A percentile compares a stretch with the other conserved stretches of the same genome.
phyloP scores from a whole-genome alignment of 805 yeast species.

The Ogataea zsoltii region DNA sequence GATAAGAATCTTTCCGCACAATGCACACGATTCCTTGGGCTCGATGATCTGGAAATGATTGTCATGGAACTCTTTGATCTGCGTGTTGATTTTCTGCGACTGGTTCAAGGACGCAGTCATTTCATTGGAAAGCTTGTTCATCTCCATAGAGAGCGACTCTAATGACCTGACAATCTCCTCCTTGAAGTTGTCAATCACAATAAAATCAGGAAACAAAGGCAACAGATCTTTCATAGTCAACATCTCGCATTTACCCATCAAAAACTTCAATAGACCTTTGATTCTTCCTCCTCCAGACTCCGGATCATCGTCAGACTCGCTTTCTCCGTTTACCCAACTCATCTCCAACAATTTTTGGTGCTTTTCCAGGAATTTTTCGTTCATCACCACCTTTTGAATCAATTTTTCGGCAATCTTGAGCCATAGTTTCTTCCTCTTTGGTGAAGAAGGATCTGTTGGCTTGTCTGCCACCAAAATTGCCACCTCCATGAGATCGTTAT shows the following conservation, averaged over 20 bases:
- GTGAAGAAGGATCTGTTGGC: conserved; percentile 35
- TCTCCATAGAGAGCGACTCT: conserved; percentile 66
- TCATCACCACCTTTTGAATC: conserved; percentile 34
- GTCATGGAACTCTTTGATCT: conserved; percentile 51
- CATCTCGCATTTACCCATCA: conserved; percentile 46
- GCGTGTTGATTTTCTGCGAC: conserved; percentile 55
- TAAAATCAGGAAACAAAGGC: conserved; percentile 81
- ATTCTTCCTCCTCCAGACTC: conserved; percentile 34
- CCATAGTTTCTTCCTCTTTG: conserved; percentile 72
- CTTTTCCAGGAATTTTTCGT: conserved; percentile 29
- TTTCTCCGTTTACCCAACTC: conserved; percentile 11
- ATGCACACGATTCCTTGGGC: conserved; percentile 80
- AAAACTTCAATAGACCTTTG: conserved; percentile 36
- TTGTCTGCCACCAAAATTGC: conserved; percentile 61
- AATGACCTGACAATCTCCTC: conserved; percentile 81
- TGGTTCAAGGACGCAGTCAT: conserved; percentile 73
- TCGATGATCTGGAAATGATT: conserved; percentile 66
- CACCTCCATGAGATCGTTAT: conserved; percentile 54
- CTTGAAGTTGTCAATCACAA: conserved; percentile 78
- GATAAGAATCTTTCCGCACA: conserved; percentile 69
- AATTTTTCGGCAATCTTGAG: conserved; percentile 58
- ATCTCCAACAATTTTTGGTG: conserved; percentile 20
- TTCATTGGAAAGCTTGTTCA: conserved; percentile 66
- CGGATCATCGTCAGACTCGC: conserved; percentile 21
- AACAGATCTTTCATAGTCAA: conserved; percentile 77